phyloP scores from a whole-genome alignment of 257 asterid genomes.

The Solanum bulbocastanum region DNA sequence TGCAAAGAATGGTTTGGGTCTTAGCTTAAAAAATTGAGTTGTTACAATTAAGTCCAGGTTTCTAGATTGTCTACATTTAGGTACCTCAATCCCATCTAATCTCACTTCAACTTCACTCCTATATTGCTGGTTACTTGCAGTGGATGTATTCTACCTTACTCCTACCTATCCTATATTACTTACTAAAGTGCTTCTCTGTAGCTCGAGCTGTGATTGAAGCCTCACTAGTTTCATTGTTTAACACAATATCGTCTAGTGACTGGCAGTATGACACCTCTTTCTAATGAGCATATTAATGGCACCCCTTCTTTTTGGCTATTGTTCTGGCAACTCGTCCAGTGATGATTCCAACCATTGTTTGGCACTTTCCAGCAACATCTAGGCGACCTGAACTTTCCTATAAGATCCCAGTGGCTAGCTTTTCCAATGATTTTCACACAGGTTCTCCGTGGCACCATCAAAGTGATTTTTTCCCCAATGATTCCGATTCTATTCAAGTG shows the following conservation, averaged over 20 bases:
- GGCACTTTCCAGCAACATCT: not conserved
- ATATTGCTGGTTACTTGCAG: not conserved
- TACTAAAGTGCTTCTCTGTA: not conserved
- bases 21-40: accelerated
- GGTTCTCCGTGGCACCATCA: not conserved
- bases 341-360: not conserved
- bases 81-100: not conserved
- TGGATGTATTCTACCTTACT: not conserved
- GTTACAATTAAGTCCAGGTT: not conserved
- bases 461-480: not conserved
- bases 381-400: not conserved
- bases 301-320: not conserved
- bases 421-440: not conserved
- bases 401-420: not conserved
- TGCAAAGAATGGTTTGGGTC: not conserved
- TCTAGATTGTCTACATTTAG: not conserved
- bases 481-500: not conserved
- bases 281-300: not conserved
- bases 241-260: not conserved
- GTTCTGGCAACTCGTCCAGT: not conserved
- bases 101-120: not conserved
- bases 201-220: not conserved
- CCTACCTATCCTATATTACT: not conserved
- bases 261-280: not conserved
- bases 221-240: not conserved